phyloP scores from a whole-genome alignment of 2,329 filamentous ascomycete species.

The Sclerotinia subarctica region DNA sequence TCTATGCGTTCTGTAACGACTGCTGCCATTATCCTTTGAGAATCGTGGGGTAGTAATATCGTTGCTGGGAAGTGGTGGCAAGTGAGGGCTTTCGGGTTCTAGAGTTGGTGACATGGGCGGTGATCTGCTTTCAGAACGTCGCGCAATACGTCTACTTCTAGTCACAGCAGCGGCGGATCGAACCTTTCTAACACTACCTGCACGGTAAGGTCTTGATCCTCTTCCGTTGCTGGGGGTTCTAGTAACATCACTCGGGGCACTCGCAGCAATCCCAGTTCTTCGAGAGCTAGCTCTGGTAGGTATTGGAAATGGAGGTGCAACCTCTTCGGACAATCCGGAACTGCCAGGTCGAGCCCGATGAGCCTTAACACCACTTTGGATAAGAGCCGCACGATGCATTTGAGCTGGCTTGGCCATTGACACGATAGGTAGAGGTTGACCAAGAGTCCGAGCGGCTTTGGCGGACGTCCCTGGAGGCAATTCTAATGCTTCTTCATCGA shows the following conservation, averaged over 20 bases:
- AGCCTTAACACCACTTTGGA: slow-evolving; percentile 71
- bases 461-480: slow-evolving; percentile 24
- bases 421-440: slow-evolving; percentile 36
- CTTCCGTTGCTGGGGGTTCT: slow-evolving; percentile 71
- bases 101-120: slow-evolving; percentile 66
- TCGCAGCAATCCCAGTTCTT: slow-evolving; percentile 63
- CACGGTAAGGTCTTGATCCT: slow-evolving; percentile 51
- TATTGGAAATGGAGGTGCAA: slow-evolving; percentile 83
- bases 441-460: slow-evolving; percentile 33
- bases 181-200: slow-evolving; percentile 72
- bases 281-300: slow-evolving; percentile 85
- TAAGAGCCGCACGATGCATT: slow-evolving; percentile 76
- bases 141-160: slow-evolving; percentile 46
- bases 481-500: slow-evolving; percentile 29
- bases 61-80: slow-evolving; percentile 72
- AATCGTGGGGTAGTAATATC: slow-evolving; percentile 61
- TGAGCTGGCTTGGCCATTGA: slow-evolving; percentile 43
- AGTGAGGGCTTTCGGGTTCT: slow-evolving; percentile 63
- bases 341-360: slow-evolving; percentile 64
- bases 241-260: slow-evolving; percentile 65
- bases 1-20: slow-evolving; percentile 48
- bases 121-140: slow-evolving; percentile 55
- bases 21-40: slow-evolving; percentile 42
- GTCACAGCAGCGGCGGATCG: slow-evolving; percentile 77
- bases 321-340: slow-evolving; percentile 59